Evolutionary conservation across 106 monocot species (phyloP), one percentile per base, ranked within the genome.

Genomic region (Dendrobium catenatum): DNA sequence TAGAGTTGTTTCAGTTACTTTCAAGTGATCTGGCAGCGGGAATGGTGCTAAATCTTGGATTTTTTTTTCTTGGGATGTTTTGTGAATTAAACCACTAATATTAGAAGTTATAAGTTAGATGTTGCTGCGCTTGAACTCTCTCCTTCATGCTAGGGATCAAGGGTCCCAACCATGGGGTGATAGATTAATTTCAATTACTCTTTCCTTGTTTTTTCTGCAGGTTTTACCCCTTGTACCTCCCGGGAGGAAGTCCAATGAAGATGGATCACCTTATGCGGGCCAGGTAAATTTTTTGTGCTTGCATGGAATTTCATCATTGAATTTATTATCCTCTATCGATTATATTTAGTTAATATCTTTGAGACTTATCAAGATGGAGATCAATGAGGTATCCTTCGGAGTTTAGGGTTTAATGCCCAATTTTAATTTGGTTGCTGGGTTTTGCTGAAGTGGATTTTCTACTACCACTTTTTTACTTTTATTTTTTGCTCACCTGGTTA

Each of bases 191-290:
- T 76, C 27, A 49, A 47, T 76, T 49, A 9, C 3, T 20, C 17
- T 59, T 55, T 31, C 42, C 17, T 68, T 24, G 76, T 24, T 51
- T 80, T 48, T 48, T n/a, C 22, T 83, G 42, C 82, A 98, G 98
- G 98, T 98, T 70, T 89, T 98, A 74, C 98, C 98, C 59, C 94
- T 98, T 80, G 98, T 98, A 78, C 98, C 98, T 42, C 98, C 98
- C 40, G 98, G 98, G 56, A 98, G 98, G 81, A 98, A 93, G 81
- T 89, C 91, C 68, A 85, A 87, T 44, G 98, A 98, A 88, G 98
- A 98, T 85, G 98, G 98, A 59, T 98, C 98, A 7, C 98, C 98
- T 16, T 98, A 98, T 83, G 72, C 98, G 13, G 98, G 98, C 15
- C 98, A 95, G 93, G 98, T 93, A 76, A 74, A 4, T 76, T 76